Base-by-base conservation (phyloP, 208 protist species). In the Crithidia fasciculata region DNA sequence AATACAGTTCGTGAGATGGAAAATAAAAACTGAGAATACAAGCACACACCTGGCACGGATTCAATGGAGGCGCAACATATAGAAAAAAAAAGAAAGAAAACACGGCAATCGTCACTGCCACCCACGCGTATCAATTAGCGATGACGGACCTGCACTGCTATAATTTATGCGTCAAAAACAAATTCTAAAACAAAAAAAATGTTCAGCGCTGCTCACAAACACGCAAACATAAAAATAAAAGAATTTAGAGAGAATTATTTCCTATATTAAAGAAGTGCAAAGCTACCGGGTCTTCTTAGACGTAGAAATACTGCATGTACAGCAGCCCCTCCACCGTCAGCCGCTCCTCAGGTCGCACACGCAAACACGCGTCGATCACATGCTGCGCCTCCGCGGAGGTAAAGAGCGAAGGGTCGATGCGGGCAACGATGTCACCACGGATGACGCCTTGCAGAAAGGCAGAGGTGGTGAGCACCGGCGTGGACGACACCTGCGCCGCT, bases 241-340 rank as follows among this genome's bases (percentile, higher is more conserved):
- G 44, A 15, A 66, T n/a, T n/a, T n/a, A n/a, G n/a, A n/a, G n/a
- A 66, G 19, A 49, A 49, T 49, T 49, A 49, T 10, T 49, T 49
- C 10, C 10, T 49, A 49, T 6, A 49, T 13, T 13, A 49, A 49
- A 49, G 10, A 49, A 49, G n/a, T n/a, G n/a, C n/a, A n/a, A n/a
- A n/a, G n/a, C n/a, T n/a, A n/a, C n/a, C n/a, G n/a, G n/a, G n/a
- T 49, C 44, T 6, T 49, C 8, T 49, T 10, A 63, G 40, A n/a
- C 8, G 57, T 53, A 73, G 18, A 73, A 94, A 63, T 82, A 95
- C 12, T 80, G 57, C 64, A 91, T 69, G n/a, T 78, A 45, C 36
- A 93, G 56, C 18, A 95, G 78, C 40, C 92, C 76, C 8, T 69
- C 49, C 37, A 87, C 86, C 0, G 45, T 81, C 0, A 86, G 79